These are phyloP conservation scores for Tephrocybe sp. DNA, from an alignment of 768 basidiomycete species.

Conservation along the genomic window DNA sequence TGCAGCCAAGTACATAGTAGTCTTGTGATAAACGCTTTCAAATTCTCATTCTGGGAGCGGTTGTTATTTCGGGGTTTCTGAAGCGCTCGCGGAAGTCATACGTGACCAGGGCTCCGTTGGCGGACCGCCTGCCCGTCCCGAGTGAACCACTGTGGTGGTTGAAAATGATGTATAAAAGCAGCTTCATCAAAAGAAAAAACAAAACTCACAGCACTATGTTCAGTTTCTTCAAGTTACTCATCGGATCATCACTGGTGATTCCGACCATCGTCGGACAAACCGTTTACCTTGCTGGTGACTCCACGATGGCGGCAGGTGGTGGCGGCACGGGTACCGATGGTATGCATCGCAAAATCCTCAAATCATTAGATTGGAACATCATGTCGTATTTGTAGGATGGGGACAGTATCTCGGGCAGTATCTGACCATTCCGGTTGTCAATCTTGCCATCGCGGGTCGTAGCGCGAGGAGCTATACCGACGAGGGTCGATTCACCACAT, in stretches of 20 bases:
- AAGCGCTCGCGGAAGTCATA: too few relatives aligned
- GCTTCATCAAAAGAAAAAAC: not conserved
- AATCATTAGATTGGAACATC: not conserved
- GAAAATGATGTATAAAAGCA: not conserved
- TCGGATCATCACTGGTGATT: constrained; percentile 9
- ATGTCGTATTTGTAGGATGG: constrained; percentile 35
- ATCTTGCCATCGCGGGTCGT: constrained; percentile 45
- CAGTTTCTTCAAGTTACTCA: constrained; percentile 13
- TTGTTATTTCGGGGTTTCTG: too few relatives aligned
- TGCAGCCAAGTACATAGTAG: too few relatives aligned
- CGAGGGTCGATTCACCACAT: constrained; percentile 43
- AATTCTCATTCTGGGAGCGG: too few relatives aligned
- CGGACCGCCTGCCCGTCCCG: too few relatives aligned
- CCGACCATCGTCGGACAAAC: constrained; percentile 29
- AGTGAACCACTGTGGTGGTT: too few relatives aligned
- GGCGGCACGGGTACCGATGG: constrained; percentile 38
- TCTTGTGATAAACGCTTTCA: too few relatives aligned
- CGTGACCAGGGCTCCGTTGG: too few relatives aligned
- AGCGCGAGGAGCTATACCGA: constrained; percentile 48
- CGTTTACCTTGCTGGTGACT: constrained; percentile 44
- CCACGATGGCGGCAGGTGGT: constrained; percentile 42
- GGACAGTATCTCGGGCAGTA: constrained; percentile 43
- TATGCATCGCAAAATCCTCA: constrained; percentile 2
- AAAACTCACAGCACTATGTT: constrained; percentile 2
- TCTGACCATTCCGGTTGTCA: constrained; percentile 42